Conservation (phyloP, 1,284 basidiomycete species). For the Leccinum griseonigrum region DNA sequence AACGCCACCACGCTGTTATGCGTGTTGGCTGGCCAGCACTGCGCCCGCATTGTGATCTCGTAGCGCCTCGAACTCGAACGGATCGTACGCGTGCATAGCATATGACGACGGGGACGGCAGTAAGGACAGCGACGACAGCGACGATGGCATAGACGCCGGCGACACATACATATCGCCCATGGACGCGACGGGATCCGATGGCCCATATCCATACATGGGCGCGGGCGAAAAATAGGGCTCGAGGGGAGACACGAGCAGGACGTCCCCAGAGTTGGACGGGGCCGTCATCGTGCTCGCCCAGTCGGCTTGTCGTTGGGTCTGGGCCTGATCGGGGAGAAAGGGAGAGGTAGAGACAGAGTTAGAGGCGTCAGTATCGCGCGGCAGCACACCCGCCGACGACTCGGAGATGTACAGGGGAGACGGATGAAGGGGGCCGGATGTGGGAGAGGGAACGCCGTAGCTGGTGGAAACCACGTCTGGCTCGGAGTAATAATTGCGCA, state of each 20-base stretch:
- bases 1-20: conserved; percentile 9
- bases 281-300: neutral
- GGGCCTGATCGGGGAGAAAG: conserved; percentile 11
- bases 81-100: conserved; percentile 24
- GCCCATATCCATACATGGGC: conserved; percentile 21
- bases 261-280: conserved; percentile 8
- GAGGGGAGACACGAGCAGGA: conserved; percentile 19
- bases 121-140: neutral
- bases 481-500: conserved; percentile 24
- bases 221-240: conserved; percentile 17
- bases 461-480: conserved; percentile 9
- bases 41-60: conserved; percentile 27
- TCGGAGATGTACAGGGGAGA: conserved; percentile 24
- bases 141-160: neutral
- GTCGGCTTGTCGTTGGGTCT: neutral
- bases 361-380: conserved; percentile 6
- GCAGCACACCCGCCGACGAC: conserved; percentile 3
- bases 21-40: conserved; percentile 19
- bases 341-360: neutral
- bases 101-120: conserved; percentile 6
- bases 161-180: conserved; percentile 16
- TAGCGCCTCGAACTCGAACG: conserved; percentile 33
- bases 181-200: conserved; percentile 19
- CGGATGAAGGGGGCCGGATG: conserved; percentile 12
- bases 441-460: conserved; percentile 10